Conservation (phyloP, 345 rosid species). For the Acer saccharum region DNA sequence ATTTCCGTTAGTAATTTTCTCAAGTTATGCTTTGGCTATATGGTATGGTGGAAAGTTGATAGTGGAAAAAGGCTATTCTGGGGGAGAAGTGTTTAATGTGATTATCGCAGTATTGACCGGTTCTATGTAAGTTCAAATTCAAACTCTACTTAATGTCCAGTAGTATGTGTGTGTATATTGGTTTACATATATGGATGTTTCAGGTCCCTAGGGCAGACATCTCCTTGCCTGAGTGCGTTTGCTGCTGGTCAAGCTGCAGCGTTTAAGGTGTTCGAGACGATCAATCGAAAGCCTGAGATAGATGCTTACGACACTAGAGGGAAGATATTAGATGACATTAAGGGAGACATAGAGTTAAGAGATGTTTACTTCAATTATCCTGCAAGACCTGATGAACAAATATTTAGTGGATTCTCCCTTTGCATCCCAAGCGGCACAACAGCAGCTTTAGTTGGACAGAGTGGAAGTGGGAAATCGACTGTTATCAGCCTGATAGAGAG, state of each 20-base stretch:
- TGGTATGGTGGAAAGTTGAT: conserved; percentile 89
- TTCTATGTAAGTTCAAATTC: conserved; percentile 59
- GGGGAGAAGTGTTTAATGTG: conserved; percentile 74
- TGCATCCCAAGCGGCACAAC: conserved; percentile 63
- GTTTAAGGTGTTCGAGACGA: conserved; percentile 78
- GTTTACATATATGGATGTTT: conserved; percentile 5
- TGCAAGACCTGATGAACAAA: conserved; percentile 71
- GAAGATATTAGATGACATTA: conserved; percentile 53
- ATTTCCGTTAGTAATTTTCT: conserved; percentile 40
- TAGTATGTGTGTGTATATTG: background rate
- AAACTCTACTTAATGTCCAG: background rate
- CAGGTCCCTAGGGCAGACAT: conserved; percentile 91
- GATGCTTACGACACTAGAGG: conserved; percentile 64
- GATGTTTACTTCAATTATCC: conserved; percentile 77
- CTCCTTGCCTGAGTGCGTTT: conserved; percentile 73
- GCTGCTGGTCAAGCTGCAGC: conserved; percentile 84
- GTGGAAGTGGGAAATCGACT: conserved; percentile 92
- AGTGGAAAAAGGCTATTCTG: conserved; percentile 65
- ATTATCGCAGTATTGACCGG: conserved; percentile 74
- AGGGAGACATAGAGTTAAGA: conserved; percentile 65
- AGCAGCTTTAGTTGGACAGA: conserved; percentile 82
- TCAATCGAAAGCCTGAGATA: conserved; percentile 63
- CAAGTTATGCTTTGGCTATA: conserved; percentile 67
- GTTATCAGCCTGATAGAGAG: conserved; percentile 77
- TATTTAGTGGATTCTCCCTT: conserved; percentile 72